phyloP scores from a whole-genome alignment of 2,329 filamentous ascomycete species.

The Trichoderma asperellum region DNA sequence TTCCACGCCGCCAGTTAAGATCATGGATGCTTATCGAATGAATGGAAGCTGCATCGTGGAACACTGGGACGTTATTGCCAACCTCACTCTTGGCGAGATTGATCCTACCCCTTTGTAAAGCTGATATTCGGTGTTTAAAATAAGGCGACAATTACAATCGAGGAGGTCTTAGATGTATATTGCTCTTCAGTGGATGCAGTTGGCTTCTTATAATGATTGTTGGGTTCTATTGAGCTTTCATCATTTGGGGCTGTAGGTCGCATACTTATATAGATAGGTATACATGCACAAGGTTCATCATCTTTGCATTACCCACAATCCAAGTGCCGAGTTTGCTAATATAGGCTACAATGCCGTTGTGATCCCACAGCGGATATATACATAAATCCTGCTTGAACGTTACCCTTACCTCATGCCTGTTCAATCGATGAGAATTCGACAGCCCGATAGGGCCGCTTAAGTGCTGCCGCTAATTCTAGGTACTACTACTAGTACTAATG shows the following conservation, averaged over 20 bases:
- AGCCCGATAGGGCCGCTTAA: not conserved
- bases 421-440: not conserved
- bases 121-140: not conserved
- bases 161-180: not conserved
- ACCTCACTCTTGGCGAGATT: slow-evolving; percentile 16
- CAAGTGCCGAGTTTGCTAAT: not conserved
- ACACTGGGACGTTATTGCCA: slow-evolving; percentile 19
- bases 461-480: not conserved
- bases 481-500: not conserved
- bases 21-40: slow-evolving; percentile 17
- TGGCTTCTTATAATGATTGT: not conserved
- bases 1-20: not conserved
- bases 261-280: not conserved
- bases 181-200: not conserved
- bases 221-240: not conserved
- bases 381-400: not conserved
- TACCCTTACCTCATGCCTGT: not conserved
- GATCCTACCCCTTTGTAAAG: not conserved
- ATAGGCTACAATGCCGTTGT: not conserved
- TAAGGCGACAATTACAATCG: not conserved
- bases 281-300: not conserved
- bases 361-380: not conserved
- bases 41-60: slow-evolving; percentile 23
- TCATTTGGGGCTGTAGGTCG: not conserved
- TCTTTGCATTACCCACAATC: not conserved